phyloP scores from a whole-genome alignment of 768 basidiomycete species.

The Pleurotus citrinopileatus region DNA sequence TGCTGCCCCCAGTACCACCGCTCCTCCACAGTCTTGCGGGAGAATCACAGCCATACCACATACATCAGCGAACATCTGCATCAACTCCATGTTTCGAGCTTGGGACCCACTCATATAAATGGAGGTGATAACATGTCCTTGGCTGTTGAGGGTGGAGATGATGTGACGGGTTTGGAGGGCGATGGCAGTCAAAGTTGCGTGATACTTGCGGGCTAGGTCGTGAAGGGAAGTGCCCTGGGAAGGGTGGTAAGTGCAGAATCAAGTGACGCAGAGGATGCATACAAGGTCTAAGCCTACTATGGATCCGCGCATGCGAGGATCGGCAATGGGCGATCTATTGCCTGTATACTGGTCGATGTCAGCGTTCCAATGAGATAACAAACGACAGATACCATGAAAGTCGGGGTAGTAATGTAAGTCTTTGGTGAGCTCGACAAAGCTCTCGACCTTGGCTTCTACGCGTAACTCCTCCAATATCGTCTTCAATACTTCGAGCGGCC shows the following conservation, averaged over 20 bases:
- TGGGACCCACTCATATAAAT: slow-evolving; percentile 95
- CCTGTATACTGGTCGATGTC: slow-evolving; percentile 43
- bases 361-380: not conserved
- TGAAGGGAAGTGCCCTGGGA: slow-evolving; percentile 62
- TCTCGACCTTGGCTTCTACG: slow-evolving; percentile 48
- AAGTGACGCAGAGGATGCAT: slow-evolving; percentile 15
- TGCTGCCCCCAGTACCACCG: slow-evolving; percentile 90
- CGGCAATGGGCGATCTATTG: slow-evolving; percentile 95
- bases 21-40: slow-evolving; percentile 69
- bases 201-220: slow-evolving; percentile 89
- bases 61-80: slow-evolving; percentile 86
- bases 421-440: slow-evolving; percentile 82
- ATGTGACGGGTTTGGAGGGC: slow-evolving; percentile 95
- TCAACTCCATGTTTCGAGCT: slow-evolving; percentile 83
- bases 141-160: slow-evolving; percentile 80
- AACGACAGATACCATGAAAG: slow-evolving; percentile 63
- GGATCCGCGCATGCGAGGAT: slow-evolving; percentile 92
- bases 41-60: slow-evolving; percentile 83
- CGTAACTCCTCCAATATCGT: slow-evolving; percentile 69
- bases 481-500: slow-evolving; percentile 53
- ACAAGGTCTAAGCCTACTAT: slow-evolving; percentile 84
- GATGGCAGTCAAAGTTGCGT: slow-evolving; percentile 89
- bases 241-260: not conserved
- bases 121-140: slow-evolving; percentile 77
- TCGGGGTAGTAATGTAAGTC: slow-evolving; percentile 96